Evolutionary conservation across 176 grass and related monocot genomes (phyloP), one percentile per base, ranked within the genome.

Genomic region (Stipa capillata): DNA sequence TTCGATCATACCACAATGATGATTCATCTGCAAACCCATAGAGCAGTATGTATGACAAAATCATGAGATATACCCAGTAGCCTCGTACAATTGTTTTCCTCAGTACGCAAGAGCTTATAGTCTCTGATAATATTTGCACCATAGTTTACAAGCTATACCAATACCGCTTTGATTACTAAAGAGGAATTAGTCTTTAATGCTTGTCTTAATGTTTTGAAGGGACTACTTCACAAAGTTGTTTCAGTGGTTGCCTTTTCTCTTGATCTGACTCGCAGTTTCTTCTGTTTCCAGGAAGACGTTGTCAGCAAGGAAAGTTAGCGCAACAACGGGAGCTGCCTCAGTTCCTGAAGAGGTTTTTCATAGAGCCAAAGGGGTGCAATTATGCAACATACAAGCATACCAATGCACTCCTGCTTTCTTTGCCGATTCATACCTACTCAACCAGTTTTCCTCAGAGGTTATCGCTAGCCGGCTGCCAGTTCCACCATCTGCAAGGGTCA

Each of bases 391-490:
- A 77, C 88, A 94, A 62, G 92, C 95, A 3, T 92, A 94, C 79
- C 92, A 98, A 78, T 98, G 95, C 77, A 89, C 68, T n/a, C 95
- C 92, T 80, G 92, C 95, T 8, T 98, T 93, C 66, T 98, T 94
- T 65, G 95, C 88, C 1, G 95, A 98, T 80, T 94, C 95, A 10
- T 94, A 98, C 77, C 78, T 58, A 27, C 88, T 98, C 17, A 98
- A 94, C 65, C 87, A 78, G 73, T 94, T 98, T 28, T 98, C 95
- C 4, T 94, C 95, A 15, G 89, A 98, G 85, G 87, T 98, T 50
- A 79, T 94, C 0, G 61, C 85, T 1, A 89, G 85, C 51, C 77
- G 95, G 44, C 71, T 81, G 49, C 80, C 90, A 7, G 81, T 94
- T 77, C 90, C 92, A 13, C 76, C 90, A 16, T 55, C 92, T 12